These are phyloP conservation scores for Cercophora newfieldiana DNA, from an alignment of 495 filamentous ascomycete species.

Conservation along the genomic window DNA sequence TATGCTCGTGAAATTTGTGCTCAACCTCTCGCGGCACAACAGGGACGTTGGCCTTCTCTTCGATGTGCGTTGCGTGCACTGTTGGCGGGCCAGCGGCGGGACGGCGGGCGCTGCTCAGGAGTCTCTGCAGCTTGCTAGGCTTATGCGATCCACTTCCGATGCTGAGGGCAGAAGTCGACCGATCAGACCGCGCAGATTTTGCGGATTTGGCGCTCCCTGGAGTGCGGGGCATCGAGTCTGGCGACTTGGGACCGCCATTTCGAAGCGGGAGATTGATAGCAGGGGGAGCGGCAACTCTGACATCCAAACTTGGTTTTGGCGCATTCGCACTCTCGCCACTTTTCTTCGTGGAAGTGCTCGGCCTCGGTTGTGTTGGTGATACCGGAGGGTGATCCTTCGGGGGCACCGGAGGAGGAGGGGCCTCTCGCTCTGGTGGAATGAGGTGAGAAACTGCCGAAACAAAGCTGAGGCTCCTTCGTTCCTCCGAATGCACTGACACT, in stretches of 20 bases:
- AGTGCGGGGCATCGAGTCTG: constrained; percentile 24
- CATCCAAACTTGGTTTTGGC: neutral
- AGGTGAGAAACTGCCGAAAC: neutral
- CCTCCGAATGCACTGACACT: constrained; percentile 8
- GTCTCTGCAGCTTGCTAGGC: constrained; percentile 40
- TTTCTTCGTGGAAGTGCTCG: constrained; percentile 8
- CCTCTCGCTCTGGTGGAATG: constrained; percentile 18
- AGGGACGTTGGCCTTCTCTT: constrained; percentile 33
- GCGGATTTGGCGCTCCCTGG: constrained; percentile 30
- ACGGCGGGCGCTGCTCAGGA: constrained; percentile 40
- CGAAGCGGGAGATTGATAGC: constrained; percentile 6
- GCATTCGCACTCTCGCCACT: neutral
- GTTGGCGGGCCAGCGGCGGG: constrained; percentile 24
- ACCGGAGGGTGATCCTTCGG: constrained; percentile 28
- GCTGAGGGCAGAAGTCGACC: constrained; percentile 33
- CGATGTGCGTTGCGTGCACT: constrained; percentile 33
- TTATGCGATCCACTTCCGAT: constrained; percentile 39
- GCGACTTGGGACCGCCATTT: constrained; percentile 20
- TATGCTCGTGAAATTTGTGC: constrained; percentile 37
- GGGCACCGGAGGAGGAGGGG: constrained; percentile 34
- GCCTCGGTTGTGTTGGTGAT: constrained; percentile 11
- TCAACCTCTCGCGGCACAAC: constrained; percentile 37
- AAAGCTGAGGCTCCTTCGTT: constrained; percentile 2
- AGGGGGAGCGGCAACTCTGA: constrained; percentile 8
- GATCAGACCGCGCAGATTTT: constrained; percentile 29